These are phyloP conservation scores for Marasmius tenuissimus DNA, from an alignment of 1,284 basidiomycete genomes.

Conservation along the genomic window DNA sequence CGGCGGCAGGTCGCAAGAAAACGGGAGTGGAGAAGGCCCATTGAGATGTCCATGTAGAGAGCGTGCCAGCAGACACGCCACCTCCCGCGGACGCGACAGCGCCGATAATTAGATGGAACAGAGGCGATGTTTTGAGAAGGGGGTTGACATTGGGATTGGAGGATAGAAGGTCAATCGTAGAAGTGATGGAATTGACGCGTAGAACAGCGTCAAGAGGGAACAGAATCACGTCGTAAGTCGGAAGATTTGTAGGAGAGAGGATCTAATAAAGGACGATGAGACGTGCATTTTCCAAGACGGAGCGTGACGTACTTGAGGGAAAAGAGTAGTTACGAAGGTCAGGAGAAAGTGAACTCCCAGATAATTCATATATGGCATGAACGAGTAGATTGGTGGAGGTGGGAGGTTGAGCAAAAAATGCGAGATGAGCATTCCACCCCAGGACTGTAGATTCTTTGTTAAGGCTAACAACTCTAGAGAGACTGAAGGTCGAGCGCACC, in stretches of 20 bases:
- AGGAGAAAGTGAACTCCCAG: slow-evolving; percentile 40
- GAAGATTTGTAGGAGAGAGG: slow-evolving; percentile 1
- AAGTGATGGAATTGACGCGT: slow-evolving; percentile 38
- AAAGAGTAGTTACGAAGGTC: slow-evolving; percentile 37
- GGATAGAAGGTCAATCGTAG: slow-evolving; percentile 32
- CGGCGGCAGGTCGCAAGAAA: slow-evolving; percentile 35
- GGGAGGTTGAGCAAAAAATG: slow-evolving; percentile 42
- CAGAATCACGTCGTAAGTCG: slow-evolving; percentile 36
- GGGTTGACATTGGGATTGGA: slow-evolving; percentile 23
- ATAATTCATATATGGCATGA: slow-evolving; percentile 45
- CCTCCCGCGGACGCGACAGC: slow-evolving; percentile 43
- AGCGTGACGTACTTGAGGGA: slow-evolving; percentile 30
- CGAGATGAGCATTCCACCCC: slow-evolving; percentile 44
- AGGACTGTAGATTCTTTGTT: slow-evolving; percentile 30
- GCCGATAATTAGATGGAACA: slow-evolving; percentile 45
- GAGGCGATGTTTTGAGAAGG: slow-evolving; percentile 32
- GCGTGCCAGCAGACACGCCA: slow-evolving; percentile 39
- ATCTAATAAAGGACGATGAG: not conserved
- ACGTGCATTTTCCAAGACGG: not conserved
- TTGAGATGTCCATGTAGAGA: slow-evolving; percentile 36
- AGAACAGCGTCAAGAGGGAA: slow-evolving; percentile 49
- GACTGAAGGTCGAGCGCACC: slow-evolving; percentile 24
- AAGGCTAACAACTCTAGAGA: not conserved
- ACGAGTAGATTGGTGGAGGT: slow-evolving; percentile 44
- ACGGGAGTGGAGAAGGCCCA: slow-evolving; percentile 44